Evolutionary conservation across 1,284 basidiomycete species (phyloP).

Genomic region (Rhodotorula sp.): DNA sequence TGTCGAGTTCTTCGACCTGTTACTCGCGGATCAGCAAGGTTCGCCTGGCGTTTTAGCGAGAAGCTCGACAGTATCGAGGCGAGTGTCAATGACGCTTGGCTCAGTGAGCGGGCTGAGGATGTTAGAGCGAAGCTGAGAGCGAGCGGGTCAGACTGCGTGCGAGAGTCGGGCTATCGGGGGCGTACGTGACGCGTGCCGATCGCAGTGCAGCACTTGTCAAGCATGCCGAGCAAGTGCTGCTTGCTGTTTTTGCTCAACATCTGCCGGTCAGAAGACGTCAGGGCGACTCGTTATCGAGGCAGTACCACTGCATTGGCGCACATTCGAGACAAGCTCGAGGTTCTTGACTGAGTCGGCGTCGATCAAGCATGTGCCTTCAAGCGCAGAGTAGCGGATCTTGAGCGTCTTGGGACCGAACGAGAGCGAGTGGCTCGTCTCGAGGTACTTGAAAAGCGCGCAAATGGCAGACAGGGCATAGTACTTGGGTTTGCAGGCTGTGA

Average conservation of each 20-base stretch:
- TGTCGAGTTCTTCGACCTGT: constrained; percentile 62
- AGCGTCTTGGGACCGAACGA: constrained; percentile 69
- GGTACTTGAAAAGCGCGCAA: constrained; percentile 78
- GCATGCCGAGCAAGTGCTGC: constrained; percentile 45
- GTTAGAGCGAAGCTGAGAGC: constrained; percentile 61
- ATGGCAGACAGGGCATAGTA: constrained; percentile 75
- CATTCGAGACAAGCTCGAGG: constrained; percentile 82
- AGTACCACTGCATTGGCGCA: constrained; percentile 47
- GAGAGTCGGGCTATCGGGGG: not conserved
- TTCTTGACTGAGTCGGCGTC: constrained; percentile 81
- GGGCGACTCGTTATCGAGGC: not conserved
- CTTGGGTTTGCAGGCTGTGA: constrained; percentile 20
- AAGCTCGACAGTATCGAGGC: constrained; percentile 67
- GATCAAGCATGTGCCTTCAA: constrained; percentile 82
- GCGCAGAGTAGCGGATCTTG: constrained; percentile 72
- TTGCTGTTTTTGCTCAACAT: constrained; percentile 38
- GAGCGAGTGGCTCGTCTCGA: constrained; percentile 64
- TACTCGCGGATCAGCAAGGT: not conserved
- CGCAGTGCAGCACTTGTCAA: constrained; percentile 80
- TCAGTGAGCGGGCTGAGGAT: constrained; percentile 72
- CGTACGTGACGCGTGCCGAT: constrained; percentile 61
- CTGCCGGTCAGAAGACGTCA: constrained; percentile 22
- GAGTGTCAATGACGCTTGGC: constrained; percentile 65
- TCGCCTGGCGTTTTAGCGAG: not conserved
- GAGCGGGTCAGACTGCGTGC: not conserved